A percentile compares a stretch with the other conserved stretches of the same genome.
phyloP scores from a whole-genome alignment of 2,329 filamentous ascomycete genomes.

The Aspergillus ibericus region DNA sequence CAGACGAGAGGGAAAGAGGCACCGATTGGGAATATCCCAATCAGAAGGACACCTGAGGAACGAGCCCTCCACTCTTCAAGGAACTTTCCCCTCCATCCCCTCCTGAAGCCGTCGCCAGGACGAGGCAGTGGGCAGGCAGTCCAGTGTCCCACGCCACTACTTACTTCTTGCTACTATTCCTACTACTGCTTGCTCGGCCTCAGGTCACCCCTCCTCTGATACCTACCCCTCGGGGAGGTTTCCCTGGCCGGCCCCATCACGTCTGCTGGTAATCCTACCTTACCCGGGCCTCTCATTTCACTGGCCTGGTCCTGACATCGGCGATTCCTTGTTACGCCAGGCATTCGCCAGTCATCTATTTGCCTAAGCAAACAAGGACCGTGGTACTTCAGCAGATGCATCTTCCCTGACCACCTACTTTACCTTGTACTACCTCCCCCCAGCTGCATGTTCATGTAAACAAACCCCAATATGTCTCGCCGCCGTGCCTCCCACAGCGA shows the following conservation, averaged over 20 bases:
- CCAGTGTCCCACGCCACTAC: neutral
- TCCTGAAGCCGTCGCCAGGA: neutral
- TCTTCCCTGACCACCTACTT: slow-evolving; percentile 9
- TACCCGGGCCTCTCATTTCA: neutral
- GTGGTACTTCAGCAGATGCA: slow-evolving; percentile 19
- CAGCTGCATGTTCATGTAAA: slow-evolving; percentile 18
- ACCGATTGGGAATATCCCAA: slow-evolving; percentile 11
- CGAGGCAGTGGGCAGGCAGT: neutral
- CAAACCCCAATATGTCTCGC: slow-evolving; percentile 35
- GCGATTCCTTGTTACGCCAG: neutral
- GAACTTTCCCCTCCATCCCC: neutral
- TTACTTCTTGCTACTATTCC: neutral
- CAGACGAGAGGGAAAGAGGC: slow-evolving; percentile 3
- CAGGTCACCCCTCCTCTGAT: neutral
- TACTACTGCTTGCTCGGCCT: neutral
- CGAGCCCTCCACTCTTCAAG: neutral
- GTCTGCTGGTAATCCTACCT: neutral
- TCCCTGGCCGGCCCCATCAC: neutral
- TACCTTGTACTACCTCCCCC: slow-evolving; percentile 10
- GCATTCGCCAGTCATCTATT: slow-evolving; percentile 4
- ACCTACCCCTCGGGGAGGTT: neutral
- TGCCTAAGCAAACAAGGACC: slow-evolving; percentile 17
- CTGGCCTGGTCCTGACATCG: neutral
- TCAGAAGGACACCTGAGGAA: neutral
- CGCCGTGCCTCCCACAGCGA: slow-evolving; percentile 40